Evolutionary conservation across 2,329 filamentous ascomycete species (phyloP).

Genomic region (Chaetomiaceae sp.): DNA sequence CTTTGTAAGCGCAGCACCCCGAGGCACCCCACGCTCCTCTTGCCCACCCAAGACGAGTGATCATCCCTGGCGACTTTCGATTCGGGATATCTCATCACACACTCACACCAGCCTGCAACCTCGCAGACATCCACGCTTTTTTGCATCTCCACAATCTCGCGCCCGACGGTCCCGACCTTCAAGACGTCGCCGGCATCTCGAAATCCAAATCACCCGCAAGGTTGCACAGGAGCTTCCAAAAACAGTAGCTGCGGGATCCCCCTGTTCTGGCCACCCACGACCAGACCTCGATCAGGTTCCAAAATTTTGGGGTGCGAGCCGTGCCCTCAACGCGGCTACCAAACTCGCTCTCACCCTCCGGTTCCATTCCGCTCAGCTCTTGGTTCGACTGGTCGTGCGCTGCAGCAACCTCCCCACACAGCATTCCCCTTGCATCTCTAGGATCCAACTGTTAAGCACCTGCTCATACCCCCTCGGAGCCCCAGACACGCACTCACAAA

Average conservation of each 20-base stretch:
- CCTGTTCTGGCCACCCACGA: constrained; percentile 23
- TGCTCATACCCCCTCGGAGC: background rate
- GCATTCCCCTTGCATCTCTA: constrained; percentile 20
- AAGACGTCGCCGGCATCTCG: constrained; percentile 16
- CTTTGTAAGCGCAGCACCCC: constrained; percentile 4
- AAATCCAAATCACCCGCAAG: constrained; percentile 21
- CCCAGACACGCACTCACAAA: constrained; percentile 9
- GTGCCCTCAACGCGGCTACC: constrained; percentile 25
- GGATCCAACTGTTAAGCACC: constrained; percentile 8
- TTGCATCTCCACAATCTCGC: constrained; percentile 10
- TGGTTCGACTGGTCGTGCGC: constrained; percentile 27
- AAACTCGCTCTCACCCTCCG: constrained; percentile 22
- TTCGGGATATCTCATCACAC: constrained; percentile 1
- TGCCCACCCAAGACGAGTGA: background rate
- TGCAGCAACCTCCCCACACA: constrained; percentile 26
- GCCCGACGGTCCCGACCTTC: constrained; percentile 22
- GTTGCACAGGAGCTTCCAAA: constrained; percentile 30
- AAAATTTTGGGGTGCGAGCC: constrained; percentile 27
- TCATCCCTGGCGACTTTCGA: constrained; percentile 5
- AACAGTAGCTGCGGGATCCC: constrained; percentile 28
- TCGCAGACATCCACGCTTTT: constrained; percentile 6
- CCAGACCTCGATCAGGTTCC: constrained; percentile 24
- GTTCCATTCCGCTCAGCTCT: constrained; percentile 26
- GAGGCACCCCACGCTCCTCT: background rate
- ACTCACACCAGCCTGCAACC: background rate